phyloP scores from a whole-genome alignment of 208 protist species.

The Kentomonas sorsogonicus region DNA sequence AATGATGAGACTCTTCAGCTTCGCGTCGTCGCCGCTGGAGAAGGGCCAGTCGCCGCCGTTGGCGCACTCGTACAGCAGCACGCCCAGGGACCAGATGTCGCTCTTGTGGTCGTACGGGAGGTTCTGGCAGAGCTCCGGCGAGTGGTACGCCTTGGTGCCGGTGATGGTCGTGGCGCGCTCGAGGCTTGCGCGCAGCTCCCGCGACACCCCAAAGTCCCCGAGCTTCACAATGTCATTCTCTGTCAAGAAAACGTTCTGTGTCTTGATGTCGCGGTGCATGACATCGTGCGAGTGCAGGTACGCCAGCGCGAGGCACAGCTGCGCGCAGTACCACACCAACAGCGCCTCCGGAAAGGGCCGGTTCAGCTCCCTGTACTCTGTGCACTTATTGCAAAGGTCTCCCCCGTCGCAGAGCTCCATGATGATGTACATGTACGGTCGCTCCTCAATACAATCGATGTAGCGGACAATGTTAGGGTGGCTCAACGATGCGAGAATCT shows the following conservation, averaged over 20 bases:
- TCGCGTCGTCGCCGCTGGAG: slow-evolving; percentile 89
- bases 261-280: slow-evolving; percentile 92
- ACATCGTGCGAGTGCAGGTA: slow-evolving; percentile 91
- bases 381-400: too few relatives aligned
- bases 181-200: slow-evolving; percentile 87
- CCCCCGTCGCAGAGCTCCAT: slow-evolving; percentile 92
- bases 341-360: slow-evolving; percentile 73
- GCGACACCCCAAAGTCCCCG: slow-evolving; percentile 92
- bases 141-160: slow-evolving; percentile 94
- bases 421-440: slow-evolving; percentile 87
- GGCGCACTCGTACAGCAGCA: slow-evolving; percentile 86
- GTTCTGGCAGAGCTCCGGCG: slow-evolving; percentile 92
- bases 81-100: slow-evolving; percentile 93
- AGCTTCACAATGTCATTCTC: slow-evolving; percentile 88
- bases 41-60: slow-evolving; percentile 86
- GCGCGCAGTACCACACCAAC: slow-evolving; percentile 89
- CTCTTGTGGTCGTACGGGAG: slow-evolving; percentile 95
- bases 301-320: slow-evolving; percentile 90
- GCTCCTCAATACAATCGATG: slow-evolving; percentile 89
- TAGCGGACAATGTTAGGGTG: slow-evolving; percentile 92
- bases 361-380: too few relatives aligned
- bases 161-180: slow-evolving; percentile 90
- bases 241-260: slow-evolving; percentile 93
- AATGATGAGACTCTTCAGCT: slow-evolving; percentile 91
- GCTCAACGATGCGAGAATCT: slow-evolving; percentile 76